Base-by-base conservation (phyloP, 805 yeast genomes). In the Nakazawaea ambrosiae region DNA sequence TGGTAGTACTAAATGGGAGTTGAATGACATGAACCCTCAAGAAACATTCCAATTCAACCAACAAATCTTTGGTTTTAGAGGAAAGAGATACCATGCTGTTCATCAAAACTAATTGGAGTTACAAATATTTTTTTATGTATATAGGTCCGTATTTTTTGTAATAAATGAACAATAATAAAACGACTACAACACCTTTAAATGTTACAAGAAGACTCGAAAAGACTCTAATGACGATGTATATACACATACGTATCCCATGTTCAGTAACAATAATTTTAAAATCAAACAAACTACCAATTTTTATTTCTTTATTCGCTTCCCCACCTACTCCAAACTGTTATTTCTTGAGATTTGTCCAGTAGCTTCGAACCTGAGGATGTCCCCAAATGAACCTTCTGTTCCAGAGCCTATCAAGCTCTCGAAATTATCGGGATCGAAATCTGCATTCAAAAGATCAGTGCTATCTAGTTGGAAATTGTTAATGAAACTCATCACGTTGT, bases 81-180 rank as follows among this genome's bases (percentile, higher is more conserved):
- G 98, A 48, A 92, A 90, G 70, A 76, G 98, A 57, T 92, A 92
- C 63, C 97, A 89, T 52, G 95, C 96, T 29, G 70, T 84, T 47
- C 48, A 53, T 36, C 48, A 49, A 44, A 48, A 43, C 17, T 45
- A 33, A 24, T 19, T 8, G 8, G 15, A 11, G 27, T 17, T 32
- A 27, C 22, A 32, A 9, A 32, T 32, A 32, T 22, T 8, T 27
- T n/a, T n/a, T n/a, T n/a, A n/a, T n/a, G n/a, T n/a, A n/a, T n/a
- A n/a, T n/a, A n/a, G n/a, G n/a, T n/a, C n/a, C n/a, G n/a, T n/a
- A n/a, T n/a, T n/a, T n/a, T n/a, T n/a, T n/a, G n/a, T n/a, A n/a
- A n/a, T n/a, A n/a, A n/a, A n/a, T n/a, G n/a, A n/a, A n/a, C n/a
- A n/a, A n/a, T n/a, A n/a, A n/a, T n/a, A n/a, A n/a, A n/a, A n/a